A percentile compares a stretch with the other conserved stretches of the same genome.
These are phyloP conservation scores for Asterella californica DNA, from an alignment of 225 moss, liverwort and hornwort species.

Conservation along the genomic window DNA sequence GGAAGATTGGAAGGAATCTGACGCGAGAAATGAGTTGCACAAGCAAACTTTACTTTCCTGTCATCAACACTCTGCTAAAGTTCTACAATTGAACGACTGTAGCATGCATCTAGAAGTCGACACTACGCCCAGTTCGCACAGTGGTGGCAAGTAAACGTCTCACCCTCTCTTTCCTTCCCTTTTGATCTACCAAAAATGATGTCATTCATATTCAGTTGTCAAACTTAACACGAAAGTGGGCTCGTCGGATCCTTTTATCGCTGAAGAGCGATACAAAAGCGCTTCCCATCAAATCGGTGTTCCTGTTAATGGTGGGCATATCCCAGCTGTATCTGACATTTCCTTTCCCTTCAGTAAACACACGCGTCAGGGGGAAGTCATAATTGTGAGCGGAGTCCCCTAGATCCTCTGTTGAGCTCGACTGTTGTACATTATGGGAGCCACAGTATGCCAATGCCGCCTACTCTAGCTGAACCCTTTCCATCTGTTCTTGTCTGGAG, in stretches of 20 bases:
- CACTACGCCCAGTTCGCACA: background rate
- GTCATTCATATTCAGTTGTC: background rate
- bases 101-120: background rate
- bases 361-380: background rate
- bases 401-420: background rate
- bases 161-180: background rate
- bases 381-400: background rate
- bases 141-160: background rate
- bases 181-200: background rate
- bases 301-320: background rate
- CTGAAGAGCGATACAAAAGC: background rate
- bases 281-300: background rate
- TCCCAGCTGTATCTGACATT: background rate
- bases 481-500: no score
- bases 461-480: no score
- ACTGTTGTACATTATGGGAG: background rate
- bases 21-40: no score
- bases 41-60: no score
- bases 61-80: no score
- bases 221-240: background rate
- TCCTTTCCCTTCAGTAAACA: background rate
- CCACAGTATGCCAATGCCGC: background rate
- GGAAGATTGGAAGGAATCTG: background rate
- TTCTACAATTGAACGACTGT: background rate
- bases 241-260: background rate